Percentiles rank a stretch among this genome's conserved stretches.
These are phyloP conservation scores for Trichoderma lentiforme DNA, from an alignment of 2,329 filamentous ascomycete genomes.

Conservation along the genomic window DNA sequence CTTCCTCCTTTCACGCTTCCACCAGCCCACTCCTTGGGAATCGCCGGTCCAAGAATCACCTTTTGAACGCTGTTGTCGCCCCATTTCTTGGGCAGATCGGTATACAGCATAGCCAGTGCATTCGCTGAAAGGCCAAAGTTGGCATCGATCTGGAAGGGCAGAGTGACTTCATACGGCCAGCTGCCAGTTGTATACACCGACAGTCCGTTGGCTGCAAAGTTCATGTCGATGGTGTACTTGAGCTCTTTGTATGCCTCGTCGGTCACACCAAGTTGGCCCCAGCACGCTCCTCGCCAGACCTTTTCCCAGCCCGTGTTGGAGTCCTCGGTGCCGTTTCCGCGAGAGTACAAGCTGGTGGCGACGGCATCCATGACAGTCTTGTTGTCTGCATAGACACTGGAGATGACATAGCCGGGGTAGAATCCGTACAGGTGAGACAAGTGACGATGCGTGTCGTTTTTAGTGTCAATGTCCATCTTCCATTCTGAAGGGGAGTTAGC, in stretches of 20 bases:
- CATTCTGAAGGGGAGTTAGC: background rate
- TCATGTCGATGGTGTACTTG: slow-evolving; percentile 45
- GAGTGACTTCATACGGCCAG: slow-evolving; percentile 13
- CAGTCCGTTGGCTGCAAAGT: slow-evolving; percentile 36
- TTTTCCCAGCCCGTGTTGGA: slow-evolving; percentile 57
- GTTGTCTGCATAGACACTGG: slow-evolving; percentile 35
- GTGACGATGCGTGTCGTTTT: slow-evolving; percentile 33
- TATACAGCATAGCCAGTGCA: slow-evolving; percentile 14
- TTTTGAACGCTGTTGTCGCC: slow-evolving; percentile 8
- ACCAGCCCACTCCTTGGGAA: slow-evolving; percentile 17
- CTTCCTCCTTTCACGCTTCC: slow-evolving; percentile 14
- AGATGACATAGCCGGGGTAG: slow-evolving; percentile 51
- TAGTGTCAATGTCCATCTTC: slow-evolving; percentile 13
- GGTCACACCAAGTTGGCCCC: slow-evolving; percentile 52
- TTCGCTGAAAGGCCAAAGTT: slow-evolving; percentile 26
- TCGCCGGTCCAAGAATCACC: slow-evolving; percentile 14
- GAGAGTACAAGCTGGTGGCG: slow-evolving; percentile 42
- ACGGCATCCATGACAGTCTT: slow-evolving; percentile 45
- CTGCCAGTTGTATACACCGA: slow-evolving; percentile 7
- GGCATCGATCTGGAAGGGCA: slow-evolving; percentile 30
- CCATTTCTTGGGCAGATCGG: slow-evolving; percentile 4
- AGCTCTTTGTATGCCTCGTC: slow-evolving; percentile 46
- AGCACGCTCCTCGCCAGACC: slow-evolving; percentile 55
- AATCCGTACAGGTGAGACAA: slow-evolving; percentile 55
- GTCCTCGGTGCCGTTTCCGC: slow-evolving; percentile 46